Conservation (phyloP, 306 rosid species). For the Bauhinia variegata region DNA sequence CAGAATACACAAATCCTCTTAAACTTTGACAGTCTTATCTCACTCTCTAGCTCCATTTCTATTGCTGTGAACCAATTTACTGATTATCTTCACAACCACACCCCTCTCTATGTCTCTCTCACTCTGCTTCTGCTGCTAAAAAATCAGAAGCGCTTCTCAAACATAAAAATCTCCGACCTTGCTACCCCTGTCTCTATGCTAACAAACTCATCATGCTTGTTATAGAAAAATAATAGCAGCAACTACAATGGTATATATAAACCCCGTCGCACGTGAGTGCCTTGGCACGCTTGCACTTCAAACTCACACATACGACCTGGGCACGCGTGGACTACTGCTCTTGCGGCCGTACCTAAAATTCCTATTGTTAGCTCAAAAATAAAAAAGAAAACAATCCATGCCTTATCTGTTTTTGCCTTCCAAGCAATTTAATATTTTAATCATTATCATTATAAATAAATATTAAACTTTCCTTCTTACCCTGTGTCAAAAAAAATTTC, state of each 20-base stretch:
- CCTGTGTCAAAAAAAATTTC: too few species aligned
- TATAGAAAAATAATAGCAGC: slow-evolving; percentile 33
- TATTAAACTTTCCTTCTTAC: too few species aligned
- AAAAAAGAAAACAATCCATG: too few species aligned
- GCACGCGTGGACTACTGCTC: slow-evolving; percentile 68
- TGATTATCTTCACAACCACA: slow-evolving; percentile 10
- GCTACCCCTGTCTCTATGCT: slow-evolving; percentile 39
- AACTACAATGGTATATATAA: slow-evolving; percentile 57
- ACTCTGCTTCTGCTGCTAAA: slow-evolving; percentile 22
- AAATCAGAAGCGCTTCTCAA: slow-evolving; percentile 20
- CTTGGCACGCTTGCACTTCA: slow-evolving; percentile 42
- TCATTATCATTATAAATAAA: too few species aligned
- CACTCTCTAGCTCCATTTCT: slow-evolving; percentile 71
- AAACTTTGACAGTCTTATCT: slow-evolving; percentile 75
- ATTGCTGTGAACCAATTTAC: not conserved
- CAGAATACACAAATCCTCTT: slow-evolving; percentile 95
- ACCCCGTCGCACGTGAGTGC: slow-evolving; percentile 62
- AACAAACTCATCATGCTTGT: slow-evolving; percentile 38
- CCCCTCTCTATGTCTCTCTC: not conserved
- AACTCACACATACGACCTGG: slow-evolving; percentile 35
- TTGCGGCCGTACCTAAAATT: slow-evolving; percentile 30
- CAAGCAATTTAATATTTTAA: too few species aligned
- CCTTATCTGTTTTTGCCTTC: too few species aligned
- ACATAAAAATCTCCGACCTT: slow-evolving; percentile 36
- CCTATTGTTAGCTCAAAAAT: not conserved